Evolutionary conservation across 2,329 filamentous ascomycete species (phyloP).

Genomic region (Ophiocordyceps camponoti-rufipedis): DNA sequence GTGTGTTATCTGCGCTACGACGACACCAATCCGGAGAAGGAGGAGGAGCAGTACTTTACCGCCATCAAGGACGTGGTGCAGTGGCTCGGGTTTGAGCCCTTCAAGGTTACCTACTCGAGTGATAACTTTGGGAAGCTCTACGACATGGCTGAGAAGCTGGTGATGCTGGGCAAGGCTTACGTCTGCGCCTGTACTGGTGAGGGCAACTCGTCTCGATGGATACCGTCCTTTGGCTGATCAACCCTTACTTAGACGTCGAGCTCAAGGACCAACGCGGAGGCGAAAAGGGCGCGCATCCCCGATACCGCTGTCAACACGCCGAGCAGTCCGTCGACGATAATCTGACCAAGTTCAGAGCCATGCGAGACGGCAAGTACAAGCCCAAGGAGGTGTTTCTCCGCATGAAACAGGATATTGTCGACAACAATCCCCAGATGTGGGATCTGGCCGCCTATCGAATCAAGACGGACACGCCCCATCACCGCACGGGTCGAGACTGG

Average conservation of each 20-base stretch:
- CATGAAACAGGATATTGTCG: constrained; percentile 80
- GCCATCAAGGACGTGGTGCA: constrained; percentile 77
- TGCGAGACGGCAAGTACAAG: constrained; percentile 83
- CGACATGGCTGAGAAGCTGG: constrained; percentile 67
- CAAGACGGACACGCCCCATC: constrained; percentile 49
- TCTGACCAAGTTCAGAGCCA: constrained; percentile 66
- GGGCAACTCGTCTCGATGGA: background rate
- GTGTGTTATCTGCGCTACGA: constrained; percentile 42
- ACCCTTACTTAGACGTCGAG: constrained; percentile 37
- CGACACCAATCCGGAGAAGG: constrained; percentile 87
- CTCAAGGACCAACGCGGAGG: constrained; percentile 79
- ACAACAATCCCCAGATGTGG: constrained; percentile 91
- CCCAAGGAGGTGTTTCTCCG: constrained; percentile 68
- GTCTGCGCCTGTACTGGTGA: constrained; percentile 75
- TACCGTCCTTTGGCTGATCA: background rate
- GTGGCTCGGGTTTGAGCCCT: constrained; percentile 49
- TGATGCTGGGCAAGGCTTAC: constrained; percentile 49
- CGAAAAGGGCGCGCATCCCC: constrained; percentile 44
- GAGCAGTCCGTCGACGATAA: constrained; percentile 59
- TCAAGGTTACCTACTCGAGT: constrained; percentile 57
- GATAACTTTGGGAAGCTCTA: constrained; percentile 78
- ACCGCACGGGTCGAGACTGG: constrained; percentile 69
- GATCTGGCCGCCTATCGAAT: constrained; percentile 85
- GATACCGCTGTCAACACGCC: constrained; percentile 69
- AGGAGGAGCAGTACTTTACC: constrained; percentile 76